Base-by-base conservation (phyloP, 768 basidiomycete genomes). In the Auriscalpium microsporum region DNA sequence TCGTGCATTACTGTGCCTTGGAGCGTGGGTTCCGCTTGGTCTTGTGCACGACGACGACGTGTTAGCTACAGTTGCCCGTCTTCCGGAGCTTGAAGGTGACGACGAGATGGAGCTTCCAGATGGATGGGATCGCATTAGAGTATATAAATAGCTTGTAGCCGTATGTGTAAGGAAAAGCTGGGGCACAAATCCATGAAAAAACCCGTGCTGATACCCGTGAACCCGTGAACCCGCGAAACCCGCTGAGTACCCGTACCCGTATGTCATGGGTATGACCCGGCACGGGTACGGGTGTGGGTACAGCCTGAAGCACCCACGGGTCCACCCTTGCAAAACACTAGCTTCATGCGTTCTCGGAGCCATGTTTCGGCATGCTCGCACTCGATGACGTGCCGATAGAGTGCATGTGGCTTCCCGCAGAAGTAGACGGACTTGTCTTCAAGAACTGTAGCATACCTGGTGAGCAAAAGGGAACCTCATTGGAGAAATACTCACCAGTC, bases 1-100 rank as follows among this genome's bases (percentile, higher is more conserved):
- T 0, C 58, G 56, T 8, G 60, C 63, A 4, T 58, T 47, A 21
- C 28, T 47, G 2, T 14, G 46, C 46, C 46, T 48, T 5, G 23
- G 46, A 8, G 46, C 19, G 6, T 48, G 46, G 46, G 33, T 17
- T 16, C 46, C 33, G 4, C 23, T 48, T 10, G 46, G 46, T 17
- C 21, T 48, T 48, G 46, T 48, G n/a, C n/a, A 21, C 1, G 46
- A 48, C 46, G 4, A 13, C 4, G 46, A 48, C 11, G 17, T 48
- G 14, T 10, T 48, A 13, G 10, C n/a, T n/a, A n/a, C 19, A 28
- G 46, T 48, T 13, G 46, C 46, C 13, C n/a, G 14, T 1, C 16
- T 48, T 2, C 23, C 46, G 7, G 46, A 21, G 11, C 5, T 17
- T 16, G 19, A n/a, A 10, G 45, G 10, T 3, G 46, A 48, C 19